phyloP scores from a whole-genome alignment of 768 basidiomycete species.

The Russula vinacea region DNA sequence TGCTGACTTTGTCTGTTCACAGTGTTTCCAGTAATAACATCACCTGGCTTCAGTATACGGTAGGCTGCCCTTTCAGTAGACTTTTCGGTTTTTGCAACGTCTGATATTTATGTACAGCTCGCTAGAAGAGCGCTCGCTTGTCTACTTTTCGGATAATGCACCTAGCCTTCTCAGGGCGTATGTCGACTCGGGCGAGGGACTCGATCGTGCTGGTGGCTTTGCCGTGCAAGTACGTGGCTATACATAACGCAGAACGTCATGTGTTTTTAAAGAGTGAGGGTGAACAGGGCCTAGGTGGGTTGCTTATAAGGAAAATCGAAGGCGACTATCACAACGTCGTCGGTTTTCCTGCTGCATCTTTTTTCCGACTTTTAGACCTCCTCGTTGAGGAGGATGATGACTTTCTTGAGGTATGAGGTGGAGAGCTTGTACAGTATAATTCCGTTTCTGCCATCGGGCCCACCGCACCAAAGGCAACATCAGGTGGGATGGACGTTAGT shows the following conservation, averaged over 20 bases:
- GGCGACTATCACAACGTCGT: slow-evolving; percentile 90
- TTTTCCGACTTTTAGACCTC: slow-evolving; percentile 70
- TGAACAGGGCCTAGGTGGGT: slow-evolving; percentile 69
- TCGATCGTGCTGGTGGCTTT: slow-evolving; percentile 90
- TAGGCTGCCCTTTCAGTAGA: slow-evolving; percentile 33
- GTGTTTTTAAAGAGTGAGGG: slow-evolving; percentile 1
- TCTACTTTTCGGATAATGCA: slow-evolving; percentile 69
- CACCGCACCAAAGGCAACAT: slow-evolving; percentile 2
- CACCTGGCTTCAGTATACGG: slow-evolving; percentile 76
- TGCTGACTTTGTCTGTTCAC: not conserved
- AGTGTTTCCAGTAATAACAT: slow-evolving; percentile 73
- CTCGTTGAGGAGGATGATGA: slow-evolving; percentile 73
- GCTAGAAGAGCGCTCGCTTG: slow-evolving; percentile 78
- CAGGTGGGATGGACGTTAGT: slow-evolving; percentile 1
- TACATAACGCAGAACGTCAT: not conserved
- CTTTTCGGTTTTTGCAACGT: not conserved
- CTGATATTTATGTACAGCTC: slow-evolving; percentile 45
- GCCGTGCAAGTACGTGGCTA: slow-evolving; percentile 73
- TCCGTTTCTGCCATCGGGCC: not conserved
- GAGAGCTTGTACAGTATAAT: not conserved
- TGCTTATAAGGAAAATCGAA: slow-evolving; percentile 80
- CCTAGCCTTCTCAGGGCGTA: slow-evolving; percentile 66
- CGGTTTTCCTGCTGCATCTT: slow-evolving; percentile 87
- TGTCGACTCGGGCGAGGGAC: slow-evolving; percentile 79
- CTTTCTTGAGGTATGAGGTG: slow-evolving; percentile 46